Percentiles rank a stretch among this genome's conserved stretches.
Evolutionary conservation across 345 rosid genomes (phyloP).

Genomic region (Psidium friedrichsthalianum): DNA sequence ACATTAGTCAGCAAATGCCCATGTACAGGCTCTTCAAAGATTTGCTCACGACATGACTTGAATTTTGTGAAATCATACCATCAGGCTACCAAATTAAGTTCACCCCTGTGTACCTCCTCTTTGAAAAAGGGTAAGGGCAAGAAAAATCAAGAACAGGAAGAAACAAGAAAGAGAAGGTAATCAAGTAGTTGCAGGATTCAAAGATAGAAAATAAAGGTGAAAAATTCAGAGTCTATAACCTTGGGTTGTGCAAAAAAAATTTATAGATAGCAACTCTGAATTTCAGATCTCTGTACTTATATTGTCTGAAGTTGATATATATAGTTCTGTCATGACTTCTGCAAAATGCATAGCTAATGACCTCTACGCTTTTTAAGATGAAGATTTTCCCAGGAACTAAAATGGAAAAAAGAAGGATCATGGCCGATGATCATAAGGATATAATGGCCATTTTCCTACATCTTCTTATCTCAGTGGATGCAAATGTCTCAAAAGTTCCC

Average conservation of each 20-base stretch:
- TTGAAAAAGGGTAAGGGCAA: background rate
- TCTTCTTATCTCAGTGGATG: background rate
- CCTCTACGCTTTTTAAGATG: background rate
- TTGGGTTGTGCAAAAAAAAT: background rate
- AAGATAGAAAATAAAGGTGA: too few relatives aligned
- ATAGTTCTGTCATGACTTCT: background rate
- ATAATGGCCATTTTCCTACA: background rate
- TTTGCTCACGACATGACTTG: background rate
- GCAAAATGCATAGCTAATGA: background rate
- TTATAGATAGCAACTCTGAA: background rate
- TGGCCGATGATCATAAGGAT: background rate
- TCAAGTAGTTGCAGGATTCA: background rate
- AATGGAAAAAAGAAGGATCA: too few relatives aligned
- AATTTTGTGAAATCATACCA: background rate
- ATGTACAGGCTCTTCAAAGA: too few relatives aligned
- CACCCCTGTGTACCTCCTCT: background rate
- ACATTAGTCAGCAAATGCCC: too few relatives aligned
- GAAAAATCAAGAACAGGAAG: background rate
- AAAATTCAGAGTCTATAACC: background rate
- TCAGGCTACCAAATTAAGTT: background rate
- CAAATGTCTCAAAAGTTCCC: background rate
- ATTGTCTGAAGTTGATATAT: background rate
- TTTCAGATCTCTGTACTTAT: background rate
- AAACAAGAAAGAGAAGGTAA: background rate
- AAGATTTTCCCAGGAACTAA: background rate